Evolutionary conservation across 306 rosid genomes (phyloP), one percentile per base, ranked within the genome.

Genomic region (Psophocarpus tetragonolobus): DNA sequence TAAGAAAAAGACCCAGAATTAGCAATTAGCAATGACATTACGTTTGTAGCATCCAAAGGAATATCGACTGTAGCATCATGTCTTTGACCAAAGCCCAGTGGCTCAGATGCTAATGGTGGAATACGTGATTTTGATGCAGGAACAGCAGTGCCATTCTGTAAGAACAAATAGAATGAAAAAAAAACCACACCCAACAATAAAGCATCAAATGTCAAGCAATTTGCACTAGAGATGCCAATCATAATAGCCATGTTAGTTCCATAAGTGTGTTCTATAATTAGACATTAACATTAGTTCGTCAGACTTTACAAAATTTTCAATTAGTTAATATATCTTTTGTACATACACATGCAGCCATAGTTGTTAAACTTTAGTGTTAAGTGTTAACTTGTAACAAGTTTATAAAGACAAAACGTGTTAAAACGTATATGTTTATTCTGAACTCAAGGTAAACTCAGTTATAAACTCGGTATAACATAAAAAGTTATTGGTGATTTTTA

Each of bases 21-120:
- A 76, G 57, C 27, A 68, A 57, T 63, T 26, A 76, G 57, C 27
- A 62, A 81, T 30, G 68, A 68, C 33, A 51, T 79, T 88, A 92
- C 99, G 63, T 84, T 90, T 80, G 87, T 75, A 79, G 87, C 70
- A 64, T 92, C 99, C 85, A 95, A 76, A 21, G 99, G 97, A 56
- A 95, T 91, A 79, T 95, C 96, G 39, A 92, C 97, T 2, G 97
- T 92, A 14, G 97, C 97, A 78, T 95, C 99, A 80, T 95, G 86
- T 48, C 87, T 90, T 82, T 89, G 97, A 75, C 97, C 97, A 86
- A 78, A 91, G 58, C 98, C 94, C 71, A 87, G 80, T 45, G 91
- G 60, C 32, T 82, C 93, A 79, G 98, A 90, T 58, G 86, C 79
- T 30, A 80, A 27, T 10, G 96, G 86, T 26, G 97, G 90, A 83